Percentiles rank a stretch among this genome's conserved stretches.
Conservation (phyloP, 2,329 filamentous ascomycete species). For the Diaporthe citriasiana region DNA sequence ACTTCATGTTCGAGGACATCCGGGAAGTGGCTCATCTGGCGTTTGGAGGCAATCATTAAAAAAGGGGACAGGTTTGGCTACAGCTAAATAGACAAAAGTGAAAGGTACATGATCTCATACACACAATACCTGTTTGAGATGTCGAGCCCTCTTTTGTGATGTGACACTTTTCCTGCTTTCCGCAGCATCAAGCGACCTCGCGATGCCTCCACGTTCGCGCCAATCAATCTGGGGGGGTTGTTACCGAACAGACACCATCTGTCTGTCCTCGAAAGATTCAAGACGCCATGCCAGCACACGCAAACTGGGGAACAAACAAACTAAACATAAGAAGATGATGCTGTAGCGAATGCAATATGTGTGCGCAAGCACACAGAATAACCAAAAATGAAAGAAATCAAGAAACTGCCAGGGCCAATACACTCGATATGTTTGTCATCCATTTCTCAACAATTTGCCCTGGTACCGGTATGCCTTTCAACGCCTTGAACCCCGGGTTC, state of each 20-base stretch:
- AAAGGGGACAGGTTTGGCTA: conserved; percentile 24
- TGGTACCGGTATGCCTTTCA: conserved; percentile 27
- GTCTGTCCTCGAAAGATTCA: conserved; percentile 5
- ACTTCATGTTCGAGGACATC: background rate
- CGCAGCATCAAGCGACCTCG: background rate
- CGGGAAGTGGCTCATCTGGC: conserved; percentile 4
- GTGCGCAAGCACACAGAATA: conserved; percentile 15
- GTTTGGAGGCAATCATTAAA: conserved; percentile 18
- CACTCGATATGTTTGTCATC: conserved; percentile 24
- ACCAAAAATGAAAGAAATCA: background rate
- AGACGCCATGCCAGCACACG: conserved; percentile 23
- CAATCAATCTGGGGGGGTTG: conserved; percentile 22
- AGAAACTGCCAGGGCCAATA: conserved; percentile 10
- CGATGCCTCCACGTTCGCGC: background rate
- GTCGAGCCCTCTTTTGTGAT: conserved; percentile 3
- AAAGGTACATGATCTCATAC: conserved; percentile 27
- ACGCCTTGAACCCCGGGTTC: conserved; percentile 34
- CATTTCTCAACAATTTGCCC: conserved; percentile 36
- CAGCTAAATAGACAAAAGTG: conserved; percentile 12
- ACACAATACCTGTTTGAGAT: conserved; percentile 5
- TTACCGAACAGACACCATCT: background rate
- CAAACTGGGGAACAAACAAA: background rate
- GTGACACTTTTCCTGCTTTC: conserved; percentile 8
- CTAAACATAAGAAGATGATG: background rate
- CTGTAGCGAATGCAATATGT: conserved; percentile 41